Conservation (phyloP, 768 basidiomycete genomes). For the Hortiboletus flavorubellus region DNA sequence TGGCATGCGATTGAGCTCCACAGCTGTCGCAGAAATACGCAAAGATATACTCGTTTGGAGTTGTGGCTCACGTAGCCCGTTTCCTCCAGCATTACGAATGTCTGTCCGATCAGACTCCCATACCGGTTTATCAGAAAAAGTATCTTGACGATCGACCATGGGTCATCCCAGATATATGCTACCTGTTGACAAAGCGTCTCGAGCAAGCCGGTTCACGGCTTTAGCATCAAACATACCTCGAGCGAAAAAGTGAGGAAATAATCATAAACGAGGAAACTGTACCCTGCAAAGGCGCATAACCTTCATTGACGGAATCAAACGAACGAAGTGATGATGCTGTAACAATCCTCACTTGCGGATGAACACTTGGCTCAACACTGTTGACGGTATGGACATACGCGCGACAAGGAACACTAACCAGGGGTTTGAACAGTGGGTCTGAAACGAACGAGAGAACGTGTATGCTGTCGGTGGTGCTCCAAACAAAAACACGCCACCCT, state of each 20-base stretch:
- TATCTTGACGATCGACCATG: conserved; percentile 13
- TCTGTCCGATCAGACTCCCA: conserved; percentile 19
- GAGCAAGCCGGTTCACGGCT: too few relatives aligned
- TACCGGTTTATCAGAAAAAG: conserved; percentile 19
- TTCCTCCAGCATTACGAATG: conserved; percentile 21
- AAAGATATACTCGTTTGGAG: conserved; percentile 15
- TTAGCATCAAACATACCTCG: conserved; percentile 17
- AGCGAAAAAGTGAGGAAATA: conserved; percentile 25
- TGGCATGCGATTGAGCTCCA: neutral
- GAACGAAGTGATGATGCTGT: neutral
- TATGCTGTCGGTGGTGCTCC: too few relatives aligned
- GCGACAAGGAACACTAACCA: too few relatives aligned
- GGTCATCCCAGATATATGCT: conserved; percentile 14
- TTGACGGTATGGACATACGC: neutral
- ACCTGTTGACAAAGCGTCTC: conserved; percentile 9
- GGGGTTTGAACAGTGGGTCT: neutral
- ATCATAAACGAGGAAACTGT: conserved; percentile 24
- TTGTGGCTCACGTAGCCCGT: conserved; percentile 15
- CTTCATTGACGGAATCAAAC: conserved; percentile 1
- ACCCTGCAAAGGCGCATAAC: conserved; percentile 13
- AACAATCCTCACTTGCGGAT: conserved; percentile 17
- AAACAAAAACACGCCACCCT: too few relatives aligned
- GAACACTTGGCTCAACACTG: conserved; percentile 7
- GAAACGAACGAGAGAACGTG: too few relatives aligned
- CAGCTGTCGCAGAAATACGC: neutral